Base-by-base conservation (phyloP, 495 filamentous ascomycete genomes). In the Filosporella fistucella region DNA sequence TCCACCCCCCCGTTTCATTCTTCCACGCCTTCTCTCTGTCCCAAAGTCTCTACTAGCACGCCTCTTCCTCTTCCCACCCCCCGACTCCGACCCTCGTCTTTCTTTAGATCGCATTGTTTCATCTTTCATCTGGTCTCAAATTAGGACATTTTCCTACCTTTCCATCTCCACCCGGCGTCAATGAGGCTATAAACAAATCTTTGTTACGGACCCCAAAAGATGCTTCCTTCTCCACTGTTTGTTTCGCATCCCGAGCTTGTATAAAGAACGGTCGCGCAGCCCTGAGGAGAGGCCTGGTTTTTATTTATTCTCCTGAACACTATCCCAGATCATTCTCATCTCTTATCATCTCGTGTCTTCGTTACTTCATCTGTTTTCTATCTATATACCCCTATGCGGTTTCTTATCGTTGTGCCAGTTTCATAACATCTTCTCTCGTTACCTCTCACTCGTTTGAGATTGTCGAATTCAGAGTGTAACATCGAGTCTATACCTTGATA, bases 1-100 rank as follows among this genome's bases (percentile, higher is more conserved):
- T n/a, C n/a, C n/a, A n/a, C n/a, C n/a, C n/a, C n/a, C n/a, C 9
- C 22, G 54, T 56, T 52, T 53, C 49, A 53, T 49, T 42, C 45
- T 51, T 38, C 45, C 39, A 22, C 45, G 25, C 20, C 23, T 14
- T n/a, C 4, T 41, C 39, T 23, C 9, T 3, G 23, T 33, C 39
- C 14, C 36, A 22, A 23, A 10, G 34, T 36, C 22, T 18, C 23
- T 51, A 39, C 39, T 18, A 28, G 38, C 21, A 25, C 26, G 12
- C 18, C 34, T 20, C 23, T 26, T n/a, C n/a, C n/a, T n/a, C n/a
- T n/a, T n/a, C n/a, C n/a, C n/a, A n/a, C n/a, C n/a, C n/a, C n/a
- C n/a, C n/a, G n/a, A n/a, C n/a, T 39, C 44, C 33, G 48, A 41
- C 20, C 43, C 42, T 33, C 25, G 18, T 50, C 55, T 54, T 51